phyloP scores from a whole-genome alignment of 768 basidiomycete genomes.

The Agaricus subrufescens region DNA sequence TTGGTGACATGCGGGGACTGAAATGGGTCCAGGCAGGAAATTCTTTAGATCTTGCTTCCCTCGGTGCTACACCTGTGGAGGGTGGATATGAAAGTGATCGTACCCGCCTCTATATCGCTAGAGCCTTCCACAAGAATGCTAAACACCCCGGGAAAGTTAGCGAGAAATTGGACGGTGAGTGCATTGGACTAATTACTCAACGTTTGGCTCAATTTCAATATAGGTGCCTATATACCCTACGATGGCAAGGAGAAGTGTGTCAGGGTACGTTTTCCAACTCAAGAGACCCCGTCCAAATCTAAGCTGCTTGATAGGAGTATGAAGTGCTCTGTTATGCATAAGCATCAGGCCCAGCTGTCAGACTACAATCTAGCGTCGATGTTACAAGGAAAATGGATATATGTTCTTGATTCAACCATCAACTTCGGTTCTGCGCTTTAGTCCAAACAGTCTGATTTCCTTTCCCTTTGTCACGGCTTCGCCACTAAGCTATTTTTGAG shows the following conservation, averaged over 20 bases:
- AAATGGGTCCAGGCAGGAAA: conserved; percentile 53
- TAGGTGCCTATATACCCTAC: conserved; percentile 55
- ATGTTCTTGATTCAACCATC: neutral
- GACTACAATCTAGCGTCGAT: neutral
- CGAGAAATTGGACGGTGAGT: conserved; percentile 45
- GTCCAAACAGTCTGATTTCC: conserved; percentile 33
- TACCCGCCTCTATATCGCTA: conserved; percentile 54
- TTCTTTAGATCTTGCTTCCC: conserved; percentile 34
- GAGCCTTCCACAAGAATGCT: conserved; percentile 47
- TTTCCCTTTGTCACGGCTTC: conserved; percentile 33
- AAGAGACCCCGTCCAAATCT: neutral
- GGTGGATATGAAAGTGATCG: conserved; percentile 64
- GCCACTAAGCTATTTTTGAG: no score
- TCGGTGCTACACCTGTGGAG: conserved; percentile 54
- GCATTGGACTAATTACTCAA: neutral
- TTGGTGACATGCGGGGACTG: conserved; percentile 53
- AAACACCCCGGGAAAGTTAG: conserved; percentile 65
- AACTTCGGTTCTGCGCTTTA: neutral
- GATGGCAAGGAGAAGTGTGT: conserved; percentile 46
- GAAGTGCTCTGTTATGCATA: conserved; percentile 31
- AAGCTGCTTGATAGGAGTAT: conserved; percentile 23
- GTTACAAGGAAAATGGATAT: neutral
- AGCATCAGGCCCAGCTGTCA: neutral
- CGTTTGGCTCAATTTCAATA: neutral
- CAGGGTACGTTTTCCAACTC: conserved; percentile 29